Conservation (phyloP, 1,284 basidiomycete genomes). For the Sanguinoderma infundibulare region DNA sequence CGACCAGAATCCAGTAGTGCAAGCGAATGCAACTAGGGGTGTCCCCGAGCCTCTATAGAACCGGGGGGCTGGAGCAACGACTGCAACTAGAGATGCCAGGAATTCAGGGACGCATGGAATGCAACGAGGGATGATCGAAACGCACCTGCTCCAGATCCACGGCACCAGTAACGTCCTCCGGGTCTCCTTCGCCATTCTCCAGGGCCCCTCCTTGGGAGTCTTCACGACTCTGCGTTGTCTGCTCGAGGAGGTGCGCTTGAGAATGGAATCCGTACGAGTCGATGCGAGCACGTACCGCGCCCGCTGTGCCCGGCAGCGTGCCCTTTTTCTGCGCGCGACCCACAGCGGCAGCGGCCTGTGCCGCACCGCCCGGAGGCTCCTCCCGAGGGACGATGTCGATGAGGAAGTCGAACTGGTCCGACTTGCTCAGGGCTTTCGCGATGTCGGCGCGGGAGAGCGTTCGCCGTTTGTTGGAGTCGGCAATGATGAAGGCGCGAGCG, state of each 20-base stretch:
- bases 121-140: neutral
- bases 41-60: constrained; percentile 13
- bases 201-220: constrained; percentile 15
- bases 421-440: constrained; percentile 86
- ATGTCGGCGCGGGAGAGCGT: constrained; percentile 92
- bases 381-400: constrained; percentile 92
- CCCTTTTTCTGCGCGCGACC: constrained; percentile 32
- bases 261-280: neutral
- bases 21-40: neutral
- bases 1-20: neutral
- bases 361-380: constrained; percentile 46
- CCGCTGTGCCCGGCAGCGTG: constrained; percentile 21
- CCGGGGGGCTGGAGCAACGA: constrained; percentile 21
- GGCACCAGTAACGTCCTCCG: constrained; percentile 9
- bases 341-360: constrained; percentile 19
- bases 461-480: constrained; percentile 90
- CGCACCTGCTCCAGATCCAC: constrained; percentile 26
- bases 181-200: constrained; percentile 10
- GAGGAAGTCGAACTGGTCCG: constrained; percentile 92
- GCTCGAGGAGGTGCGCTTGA: neutral
- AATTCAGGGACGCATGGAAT: too few species aligned
- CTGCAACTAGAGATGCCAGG: constrained; percentile 9
- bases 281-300: constrained; percentile 15
- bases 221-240: constrained; percentile 15
- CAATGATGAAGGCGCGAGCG: constrained; percentile 90